Evolutionary conservation across 176 grass and related monocot species (phyloP).

Genomic region (Microstegium vimineum): DNA sequence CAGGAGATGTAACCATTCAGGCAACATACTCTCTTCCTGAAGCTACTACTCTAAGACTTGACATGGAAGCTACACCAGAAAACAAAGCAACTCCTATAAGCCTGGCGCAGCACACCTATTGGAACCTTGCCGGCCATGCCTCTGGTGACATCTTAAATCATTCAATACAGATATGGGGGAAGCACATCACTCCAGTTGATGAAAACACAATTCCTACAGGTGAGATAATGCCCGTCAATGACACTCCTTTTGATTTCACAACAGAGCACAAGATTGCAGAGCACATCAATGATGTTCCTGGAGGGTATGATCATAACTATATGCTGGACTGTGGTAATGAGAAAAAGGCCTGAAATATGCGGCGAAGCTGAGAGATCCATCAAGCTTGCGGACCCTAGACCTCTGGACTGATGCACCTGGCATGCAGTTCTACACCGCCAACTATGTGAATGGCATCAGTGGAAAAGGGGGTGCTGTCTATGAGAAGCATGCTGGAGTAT

Average conservation of each 20-base stretch:
- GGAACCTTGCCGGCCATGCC: slow-evolving; percentile 94
- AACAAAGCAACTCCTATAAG: slow-evolving; percentile 73
- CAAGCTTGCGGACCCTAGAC: slow-evolving; percentile 39
- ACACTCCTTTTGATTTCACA: slow-evolving; percentile 67
- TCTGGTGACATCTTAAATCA: slow-evolving; percentile 64
- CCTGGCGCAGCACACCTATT: slow-evolving; percentile 88
- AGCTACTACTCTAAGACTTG: slow-evolving; percentile 55
- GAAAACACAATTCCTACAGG: slow-evolving; percentile 64
- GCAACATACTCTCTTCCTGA: slow-evolving; percentile 71
- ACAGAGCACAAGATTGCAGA: slow-evolving; percentile 53
- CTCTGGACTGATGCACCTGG: slow-evolving; percentile 73
- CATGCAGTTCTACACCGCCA: slow-evolving; percentile 87
- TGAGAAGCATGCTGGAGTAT: slow-evolving; percentile 60
- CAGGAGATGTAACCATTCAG: slow-evolving; percentile 55
- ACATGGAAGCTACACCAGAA: slow-evolving; percentile 68
- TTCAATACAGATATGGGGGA: slow-evolving; percentile 60
- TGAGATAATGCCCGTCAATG: slow-evolving; percentile 51
- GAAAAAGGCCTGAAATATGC: slow-evolving; percentile 70
- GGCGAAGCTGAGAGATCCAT: slow-evolving; percentile 57
- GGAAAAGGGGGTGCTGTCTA: slow-evolving; percentile 72
- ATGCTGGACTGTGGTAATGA: slow-evolving; percentile 54
- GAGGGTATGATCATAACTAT: slow-evolving; percentile 70
- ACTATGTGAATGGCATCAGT: slow-evolving; percentile 55
- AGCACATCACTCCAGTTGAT: slow-evolving; percentile 71
- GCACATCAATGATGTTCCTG: slow-evolving; percentile 43